Conservation (phyloP, 805 yeast genomes). For the Yarrowia sp. region DNA sequence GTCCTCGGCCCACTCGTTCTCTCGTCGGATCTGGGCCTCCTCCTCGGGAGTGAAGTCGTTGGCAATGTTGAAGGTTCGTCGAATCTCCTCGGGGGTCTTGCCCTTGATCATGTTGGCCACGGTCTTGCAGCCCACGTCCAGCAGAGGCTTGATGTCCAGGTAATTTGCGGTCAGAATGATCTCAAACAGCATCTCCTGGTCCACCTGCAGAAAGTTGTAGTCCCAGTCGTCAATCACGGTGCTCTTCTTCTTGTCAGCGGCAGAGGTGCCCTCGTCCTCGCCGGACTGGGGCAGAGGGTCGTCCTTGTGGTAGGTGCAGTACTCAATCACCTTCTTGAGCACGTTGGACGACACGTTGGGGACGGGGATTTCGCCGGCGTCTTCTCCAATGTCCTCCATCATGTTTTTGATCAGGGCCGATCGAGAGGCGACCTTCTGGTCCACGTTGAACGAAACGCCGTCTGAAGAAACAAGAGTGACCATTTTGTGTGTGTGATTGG, state of each 20-base stretch:
- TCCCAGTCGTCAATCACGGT: slow-evolving; percentile 97
- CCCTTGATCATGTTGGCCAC: slow-evolving; percentile 59
- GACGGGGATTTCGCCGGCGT: slow-evolving; percentile 76
- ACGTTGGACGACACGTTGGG: slow-evolving; percentile 83
- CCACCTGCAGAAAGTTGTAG: slow-evolving; percentile 89
- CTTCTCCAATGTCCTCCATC: slow-evolving; percentile 66
- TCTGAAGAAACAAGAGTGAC: slow-evolving; percentile 71
- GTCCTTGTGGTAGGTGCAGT: slow-evolving; percentile 91
- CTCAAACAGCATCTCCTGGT: slow-evolving; percentile 65
- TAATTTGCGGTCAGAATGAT: slow-evolving; percentile 58
- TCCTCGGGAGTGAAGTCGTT: slow-evolving; percentile 59
- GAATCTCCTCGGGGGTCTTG: slow-evolving; percentile 56
- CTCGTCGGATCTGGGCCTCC: slow-evolving; percentile 56
- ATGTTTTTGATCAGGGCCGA: slow-evolving; percentile 85
- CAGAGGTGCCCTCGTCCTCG: slow-evolving; percentile 60
- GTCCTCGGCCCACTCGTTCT: slow-evolving; percentile 58
- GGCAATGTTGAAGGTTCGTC: slow-evolving; percentile 55
- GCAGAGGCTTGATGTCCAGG: slow-evolving; percentile 55
- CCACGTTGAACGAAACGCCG: slow-evolving; percentile 57
- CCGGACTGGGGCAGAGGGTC: slow-evolving; percentile 74
- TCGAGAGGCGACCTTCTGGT: slow-evolving; percentile 80
- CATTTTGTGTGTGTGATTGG: slow-evolving; percentile 41
- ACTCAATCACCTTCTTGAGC: slow-evolving; percentile 87
- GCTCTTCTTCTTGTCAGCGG: slow-evolving; percentile 66
- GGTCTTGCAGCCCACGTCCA: slow-evolving; percentile 58